phyloP scores from a whole-genome alignment of 192 early-diverging fungal genomes.

The Rhizophlyctis rosea region DNA sequence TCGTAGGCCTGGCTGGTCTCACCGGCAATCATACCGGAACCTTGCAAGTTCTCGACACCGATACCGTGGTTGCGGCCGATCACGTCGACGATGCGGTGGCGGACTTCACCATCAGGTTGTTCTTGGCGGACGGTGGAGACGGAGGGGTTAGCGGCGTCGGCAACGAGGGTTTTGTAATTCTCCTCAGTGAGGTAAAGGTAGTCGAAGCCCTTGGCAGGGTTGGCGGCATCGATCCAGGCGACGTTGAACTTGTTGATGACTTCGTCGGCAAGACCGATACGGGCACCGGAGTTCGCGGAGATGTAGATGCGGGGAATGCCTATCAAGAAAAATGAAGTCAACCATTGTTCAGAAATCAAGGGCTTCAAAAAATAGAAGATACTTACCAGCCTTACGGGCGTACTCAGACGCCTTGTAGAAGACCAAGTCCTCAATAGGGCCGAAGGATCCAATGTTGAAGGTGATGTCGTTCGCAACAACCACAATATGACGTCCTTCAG shows the following conservation, averaged over 20 bases:
- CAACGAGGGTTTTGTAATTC: conserved; percentile 60
- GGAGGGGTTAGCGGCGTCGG: conserved; percentile 56
- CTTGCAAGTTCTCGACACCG: conserved; percentile 95
- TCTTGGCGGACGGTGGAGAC: conserved; percentile 70
- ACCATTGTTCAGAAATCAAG: too few relatives aligned
- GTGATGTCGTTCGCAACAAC: conserved; percentile 99
- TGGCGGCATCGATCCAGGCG: conserved; percentile 76
- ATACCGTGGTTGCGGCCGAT: conserved; percentile 86
- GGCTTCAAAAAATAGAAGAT: neutral
- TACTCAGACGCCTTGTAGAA: conserved; percentile 91
- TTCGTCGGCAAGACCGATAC: conserved; percentile 96
- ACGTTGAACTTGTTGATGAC: conserved; percentile 80
- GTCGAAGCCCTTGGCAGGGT: conserved; percentile 86
- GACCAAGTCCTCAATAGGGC: conserved; percentile 85
- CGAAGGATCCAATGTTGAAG: conserved; percentile 95
- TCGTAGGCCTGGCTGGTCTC: conserved; percentile 93
- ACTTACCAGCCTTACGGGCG: conserved; percentile 63
- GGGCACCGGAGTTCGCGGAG: conserved; percentile 97
- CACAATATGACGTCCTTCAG: conserved; percentile 80
- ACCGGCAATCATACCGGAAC: conserved; percentile 96
- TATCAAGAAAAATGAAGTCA: too few relatives aligned
- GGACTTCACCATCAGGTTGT: conserved; percentile 59
- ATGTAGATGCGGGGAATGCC: conserved; percentile 93
- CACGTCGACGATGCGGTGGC: conserved; percentile 81
- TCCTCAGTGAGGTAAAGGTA: conserved; percentile 85